These are phyloP conservation scores for Medicago ruthenica DNA, from an alignment of 306 rosid genomes.

Conservation along the genomic window DNA sequence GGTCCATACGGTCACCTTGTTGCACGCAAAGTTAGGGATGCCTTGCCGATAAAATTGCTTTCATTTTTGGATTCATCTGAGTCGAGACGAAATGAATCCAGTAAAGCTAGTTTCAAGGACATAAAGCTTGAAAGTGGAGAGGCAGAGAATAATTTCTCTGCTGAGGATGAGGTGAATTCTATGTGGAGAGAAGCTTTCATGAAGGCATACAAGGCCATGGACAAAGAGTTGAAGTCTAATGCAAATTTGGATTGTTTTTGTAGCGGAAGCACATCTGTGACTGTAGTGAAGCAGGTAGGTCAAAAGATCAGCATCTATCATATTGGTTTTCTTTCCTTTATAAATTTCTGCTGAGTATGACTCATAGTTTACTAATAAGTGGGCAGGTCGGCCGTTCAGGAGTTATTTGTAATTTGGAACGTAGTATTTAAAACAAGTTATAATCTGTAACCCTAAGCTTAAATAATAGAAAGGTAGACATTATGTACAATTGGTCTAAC, in stretches of 20 bases:
- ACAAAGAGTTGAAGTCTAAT: conserved; percentile 90
- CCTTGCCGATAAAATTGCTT: conserved; percentile 74
- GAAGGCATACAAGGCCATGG: conserved; percentile 91
- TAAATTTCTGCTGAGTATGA: neutral
- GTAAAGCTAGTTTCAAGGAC: conserved; percentile 61
- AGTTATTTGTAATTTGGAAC: neutral
- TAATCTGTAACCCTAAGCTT: neutral
- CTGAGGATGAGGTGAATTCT: conserved; percentile 61
- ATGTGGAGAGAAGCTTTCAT: conserved; percentile 89
- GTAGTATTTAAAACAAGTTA: neutral
- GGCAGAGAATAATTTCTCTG: conserved; percentile 62
- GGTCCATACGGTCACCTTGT: conserved; percentile 97
- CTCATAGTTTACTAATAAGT: neutral
- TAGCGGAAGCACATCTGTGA: conserved; percentile 94
- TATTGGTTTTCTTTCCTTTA: conserved; percentile 31
- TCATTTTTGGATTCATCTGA: conserved; percentile 70
- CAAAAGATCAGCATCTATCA: conserved; percentile 23
- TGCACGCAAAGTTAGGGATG: conserved; percentile 89
- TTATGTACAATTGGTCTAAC: neutral
- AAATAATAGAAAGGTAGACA: neutral
- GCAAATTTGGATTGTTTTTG: conserved; percentile 94
- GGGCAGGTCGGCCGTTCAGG: neutral
- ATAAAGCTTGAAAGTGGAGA: conserved; percentile 58
- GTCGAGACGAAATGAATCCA: conserved; percentile 59
- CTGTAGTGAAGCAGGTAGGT: conserved; percentile 84